phyloP scores from a whole-genome alignment of 805 yeast genomes.

The Suhomyces faveliae region DNA sequence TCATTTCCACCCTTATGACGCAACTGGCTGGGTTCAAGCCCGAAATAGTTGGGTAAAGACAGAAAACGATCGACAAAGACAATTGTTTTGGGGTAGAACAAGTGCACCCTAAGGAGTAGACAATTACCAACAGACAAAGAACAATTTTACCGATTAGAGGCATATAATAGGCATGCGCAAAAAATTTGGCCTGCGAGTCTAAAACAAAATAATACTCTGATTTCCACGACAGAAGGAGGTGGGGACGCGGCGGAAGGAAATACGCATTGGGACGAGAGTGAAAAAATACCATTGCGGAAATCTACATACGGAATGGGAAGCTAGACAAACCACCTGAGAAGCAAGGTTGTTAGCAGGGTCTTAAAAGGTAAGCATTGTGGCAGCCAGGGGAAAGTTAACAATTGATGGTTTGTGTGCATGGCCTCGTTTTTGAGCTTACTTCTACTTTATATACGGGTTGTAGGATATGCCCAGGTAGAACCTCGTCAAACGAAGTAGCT shows the following conservation, averaged over 20 bases:
- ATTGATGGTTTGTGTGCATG: too few species aligned
- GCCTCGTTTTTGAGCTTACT: too few species aligned
- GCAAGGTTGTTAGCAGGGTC: not conserved
- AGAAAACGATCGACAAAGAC: not conserved
- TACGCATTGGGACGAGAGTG: not conserved
- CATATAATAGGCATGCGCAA: conserved; percentile 1
- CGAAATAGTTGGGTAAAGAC: not conserved
- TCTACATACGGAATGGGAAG: not conserved
- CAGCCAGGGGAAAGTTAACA: too few species aligned
- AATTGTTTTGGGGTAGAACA: conserved; percentile 1
- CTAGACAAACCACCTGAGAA: not conserved
- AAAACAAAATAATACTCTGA: not conserved
- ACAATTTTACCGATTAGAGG: conserved; percentile 5
- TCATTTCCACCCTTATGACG: not conserved
- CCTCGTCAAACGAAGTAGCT: too few species aligned
- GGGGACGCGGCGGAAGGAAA: not conserved
- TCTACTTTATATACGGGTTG: too few species aligned
- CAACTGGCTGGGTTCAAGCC: not conserved
- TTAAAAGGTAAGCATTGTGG: not conserved
- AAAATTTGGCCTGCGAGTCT: conserved; percentile 2
- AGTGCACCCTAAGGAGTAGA: not conserved
- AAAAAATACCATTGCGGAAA: not conserved
- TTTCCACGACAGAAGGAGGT: conserved; percentile 1
- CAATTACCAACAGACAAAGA: not conserved
- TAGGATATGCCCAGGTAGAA: too few species aligned